These are phyloP conservation scores for Diphasiastrum complanatum DNA, from an alignment of 83 land plant species.

Conservation along the genomic window DNA sequence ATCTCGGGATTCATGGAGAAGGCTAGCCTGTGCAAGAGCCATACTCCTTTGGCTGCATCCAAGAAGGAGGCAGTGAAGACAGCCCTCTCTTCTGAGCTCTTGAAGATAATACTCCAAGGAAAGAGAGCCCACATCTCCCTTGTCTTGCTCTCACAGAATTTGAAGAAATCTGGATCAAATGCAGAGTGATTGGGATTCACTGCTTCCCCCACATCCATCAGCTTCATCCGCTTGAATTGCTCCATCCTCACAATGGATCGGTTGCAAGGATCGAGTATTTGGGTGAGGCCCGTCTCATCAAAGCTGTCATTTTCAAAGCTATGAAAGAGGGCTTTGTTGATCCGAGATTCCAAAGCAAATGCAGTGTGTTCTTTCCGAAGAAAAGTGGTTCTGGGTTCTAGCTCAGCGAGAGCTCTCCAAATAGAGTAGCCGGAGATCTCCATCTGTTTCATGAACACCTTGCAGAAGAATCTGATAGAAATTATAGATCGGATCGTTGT, in stretches of 20 bases:
- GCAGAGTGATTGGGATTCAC: not conserved
- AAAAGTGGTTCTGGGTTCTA: constrained; percentile 15
- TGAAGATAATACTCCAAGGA: constrained; percentile 14
- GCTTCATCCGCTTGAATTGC: constrained; percentile 20
- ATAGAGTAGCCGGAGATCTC: constrained; percentile 17
- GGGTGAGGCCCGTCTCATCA: constrained; percentile 12
- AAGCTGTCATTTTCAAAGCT: constrained; percentile 22
- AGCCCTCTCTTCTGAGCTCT: constrained; percentile 22
- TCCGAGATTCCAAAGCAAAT: constrained; percentile 16
- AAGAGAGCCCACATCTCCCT: constrained; percentile 18
- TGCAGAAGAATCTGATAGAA: constrained; percentile 19
- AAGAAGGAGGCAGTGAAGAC: too few relatives aligned
- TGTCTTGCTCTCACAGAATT: constrained; percentile 17
- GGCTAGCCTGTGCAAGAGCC: too few relatives aligned
- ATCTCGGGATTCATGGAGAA: too few relatives aligned
- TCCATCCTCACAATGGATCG: constrained; percentile 7
- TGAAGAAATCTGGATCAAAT: constrained; percentile 17
- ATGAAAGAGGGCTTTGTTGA: constrained; percentile 19
- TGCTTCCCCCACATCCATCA: constrained; percentile 7
- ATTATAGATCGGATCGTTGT: too few relatives aligned
- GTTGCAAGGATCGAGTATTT: constrained; percentile 16
- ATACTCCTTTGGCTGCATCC: too few relatives aligned
- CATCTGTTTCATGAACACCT: constrained; percentile 24
- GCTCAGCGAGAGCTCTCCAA: constrained; percentile 7
- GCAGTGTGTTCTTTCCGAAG: constrained; percentile 20